Conservation (phyloP, 2,329 filamentous ascomycete species). For the Clarireedia monteithiana region DNA sequence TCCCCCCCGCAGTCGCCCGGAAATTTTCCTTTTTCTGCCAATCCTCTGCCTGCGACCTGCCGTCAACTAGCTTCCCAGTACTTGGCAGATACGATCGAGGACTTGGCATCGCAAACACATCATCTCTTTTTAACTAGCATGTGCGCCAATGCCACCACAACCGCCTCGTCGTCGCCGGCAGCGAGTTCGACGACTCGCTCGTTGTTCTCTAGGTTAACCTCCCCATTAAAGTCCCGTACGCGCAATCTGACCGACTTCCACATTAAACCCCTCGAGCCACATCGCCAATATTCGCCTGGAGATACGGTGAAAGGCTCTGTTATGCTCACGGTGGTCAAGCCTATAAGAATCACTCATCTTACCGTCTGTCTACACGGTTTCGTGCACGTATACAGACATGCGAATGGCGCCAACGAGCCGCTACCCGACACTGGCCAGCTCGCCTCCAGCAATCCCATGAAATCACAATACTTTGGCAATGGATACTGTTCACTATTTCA, state of each 20-base stretch:
- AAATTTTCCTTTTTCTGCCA: constrained; percentile 2
- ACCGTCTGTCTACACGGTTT: constrained; percentile 72
- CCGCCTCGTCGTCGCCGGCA: constrained; percentile 18
- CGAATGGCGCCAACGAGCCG: constrained; percentile 46
- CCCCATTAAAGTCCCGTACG: constrained; percentile 36
- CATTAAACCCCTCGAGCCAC: constrained; percentile 68
- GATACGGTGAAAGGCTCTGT: constrained; percentile 67
- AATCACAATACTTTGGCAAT: constrained; percentile 59
- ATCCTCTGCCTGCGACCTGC: constrained; percentile 4
- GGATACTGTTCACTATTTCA: constrained; percentile 76
- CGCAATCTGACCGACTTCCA: constrained; percentile 72
- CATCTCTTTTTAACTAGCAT: constrained; percentile 21
- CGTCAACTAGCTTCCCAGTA: constrained; percentile 11
- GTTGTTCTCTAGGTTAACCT: constrained; percentile 36
- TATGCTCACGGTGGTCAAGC: constrained; percentile 64
- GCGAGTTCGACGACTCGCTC: constrained; percentile 23
- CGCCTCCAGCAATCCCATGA: constrained; percentile 31
- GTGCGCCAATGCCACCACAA: constrained; percentile 27
- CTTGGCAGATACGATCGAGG: constrained; percentile 20
- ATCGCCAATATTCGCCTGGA: constrained; percentile 67
- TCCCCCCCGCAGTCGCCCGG: constrained; percentile 6
- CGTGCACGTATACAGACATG: constrained; percentile 67
- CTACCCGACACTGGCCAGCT: constrained; percentile 29
- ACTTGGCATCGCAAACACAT: constrained; percentile 16
- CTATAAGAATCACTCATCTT: constrained; percentile 70